Evolutionary conservation across 2,329 filamentous ascomycete genomes (phyloP).

Genomic region (Periconia sp.): DNA sequence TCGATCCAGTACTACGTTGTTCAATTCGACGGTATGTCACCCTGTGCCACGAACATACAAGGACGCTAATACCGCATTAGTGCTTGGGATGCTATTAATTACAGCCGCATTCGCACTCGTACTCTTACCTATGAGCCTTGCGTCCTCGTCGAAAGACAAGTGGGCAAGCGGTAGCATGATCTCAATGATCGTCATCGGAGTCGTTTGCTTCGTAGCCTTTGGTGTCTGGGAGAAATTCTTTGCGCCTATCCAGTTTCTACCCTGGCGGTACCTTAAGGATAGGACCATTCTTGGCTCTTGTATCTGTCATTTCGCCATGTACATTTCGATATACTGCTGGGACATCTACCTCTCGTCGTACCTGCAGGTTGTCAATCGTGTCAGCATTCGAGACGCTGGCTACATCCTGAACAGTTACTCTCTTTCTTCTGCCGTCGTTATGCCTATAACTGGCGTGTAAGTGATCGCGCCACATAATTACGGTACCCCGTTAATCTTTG

Average conservation of each 20-base stretch:
- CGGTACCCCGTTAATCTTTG: too few relatives aligned
- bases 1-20: constrained; percentile 61
- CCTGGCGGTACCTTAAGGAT: constrained; percentile 55
- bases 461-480: too few relatives aligned
- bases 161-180: constrained; percentile 50
- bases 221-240: constrained; percentile 47
- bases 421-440: constrained; percentile 37
- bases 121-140: constrained; percentile 71
- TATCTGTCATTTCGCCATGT: constrained; percentile 51
- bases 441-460: constrained; percentile 27
- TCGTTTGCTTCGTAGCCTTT: constrained; percentile 46
- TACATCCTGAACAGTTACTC: constrained; percentile 49
- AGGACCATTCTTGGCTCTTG: constrained; percentile 61
- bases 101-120: constrained; percentile 67
- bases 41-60: too few relatives aligned
- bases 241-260: constrained; percentile 49
- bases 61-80: constrained; percentile 27
- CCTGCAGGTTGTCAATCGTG: constrained; percentile 47
- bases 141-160: constrained; percentile 33
- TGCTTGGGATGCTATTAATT: constrained; percentile 66
- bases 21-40: constrained; percentile 67
- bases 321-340: constrained; percentile 44
- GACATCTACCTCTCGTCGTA: constrained; percentile 50
- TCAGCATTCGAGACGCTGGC: constrained; percentile 37
- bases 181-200: constrained; percentile 48